A percentile compares a stretch with the other conserved stretches of the same genome.
Conservation (phyloP, 208 protist species). For the Lotmaria passim region DNA sequence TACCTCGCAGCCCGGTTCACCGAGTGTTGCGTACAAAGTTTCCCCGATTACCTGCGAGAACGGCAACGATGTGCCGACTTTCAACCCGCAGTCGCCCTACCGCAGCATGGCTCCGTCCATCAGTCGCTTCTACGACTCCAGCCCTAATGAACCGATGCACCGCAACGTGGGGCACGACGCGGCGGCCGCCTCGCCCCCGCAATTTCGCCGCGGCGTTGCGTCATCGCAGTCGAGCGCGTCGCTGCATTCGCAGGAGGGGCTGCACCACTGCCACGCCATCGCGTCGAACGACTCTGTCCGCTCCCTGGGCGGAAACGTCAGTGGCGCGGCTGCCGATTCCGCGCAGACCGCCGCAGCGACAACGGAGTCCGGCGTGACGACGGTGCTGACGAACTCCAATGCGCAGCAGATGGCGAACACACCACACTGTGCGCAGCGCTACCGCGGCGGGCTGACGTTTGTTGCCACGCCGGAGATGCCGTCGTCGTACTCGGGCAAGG, state of each 20-base stretch:
- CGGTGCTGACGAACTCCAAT: conserved; percentile 12
- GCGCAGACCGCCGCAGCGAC: background rate
- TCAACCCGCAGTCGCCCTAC: conserved; percentile 19
- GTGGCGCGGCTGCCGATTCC: background rate
- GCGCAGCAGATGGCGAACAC: background rate
- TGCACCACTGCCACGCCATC: background rate
- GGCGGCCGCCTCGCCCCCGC: conserved; percentile 8
- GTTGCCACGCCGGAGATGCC: background rate
- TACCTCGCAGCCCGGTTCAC: conserved; percentile 12
- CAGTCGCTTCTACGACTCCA: conserved; percentile 13
- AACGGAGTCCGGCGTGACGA: conserved; percentile 15
- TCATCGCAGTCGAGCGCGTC: conserved; percentile 10
- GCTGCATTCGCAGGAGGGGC: conserved; percentile 4
- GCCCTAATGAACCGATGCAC: background rate
- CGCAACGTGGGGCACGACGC: conserved; percentile 1
- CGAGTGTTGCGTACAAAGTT: conserved; percentile 7
- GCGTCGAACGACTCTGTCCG: background rate
- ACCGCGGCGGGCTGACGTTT: background rate
- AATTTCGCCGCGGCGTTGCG: conserved; percentile 2
- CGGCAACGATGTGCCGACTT: background rate
- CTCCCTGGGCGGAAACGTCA: background rate
- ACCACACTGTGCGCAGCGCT: background rate
- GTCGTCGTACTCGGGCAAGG: background rate
- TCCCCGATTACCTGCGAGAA: conserved; percentile 16
- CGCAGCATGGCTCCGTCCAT: conserved; percentile 20